A percentile compares a stretch with the other conserved stretches of the same genome.
Evolutionary conservation across 202 grass and related monocot genomes (phyloP).

Genomic region (Hordeum pubiflorum): DNA sequence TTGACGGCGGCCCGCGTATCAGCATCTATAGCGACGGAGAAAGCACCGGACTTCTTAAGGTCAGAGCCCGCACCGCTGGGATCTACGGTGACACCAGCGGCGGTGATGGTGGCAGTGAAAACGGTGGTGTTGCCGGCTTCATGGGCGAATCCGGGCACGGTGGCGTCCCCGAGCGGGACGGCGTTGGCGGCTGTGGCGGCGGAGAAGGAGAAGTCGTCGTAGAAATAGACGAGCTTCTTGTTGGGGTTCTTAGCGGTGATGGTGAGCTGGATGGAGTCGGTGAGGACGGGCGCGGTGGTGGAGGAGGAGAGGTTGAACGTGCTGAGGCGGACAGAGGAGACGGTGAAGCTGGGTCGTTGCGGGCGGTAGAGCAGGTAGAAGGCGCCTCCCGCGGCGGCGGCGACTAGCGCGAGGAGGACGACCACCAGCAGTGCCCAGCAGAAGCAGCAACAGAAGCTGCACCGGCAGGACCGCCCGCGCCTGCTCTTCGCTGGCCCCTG

Average conservation of each 20-base stretch:
- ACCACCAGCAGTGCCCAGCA: slow-evolving; percentile 46
- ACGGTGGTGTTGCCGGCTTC: slow-evolving; percentile 52
- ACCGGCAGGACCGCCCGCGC: slow-evolving; percentile 43
- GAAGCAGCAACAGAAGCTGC: slow-evolving; percentile 56
- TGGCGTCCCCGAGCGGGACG: slow-evolving; percentile 39
- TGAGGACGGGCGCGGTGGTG: slow-evolving; percentile 32
- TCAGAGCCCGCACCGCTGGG: slow-evolving; percentile 28
- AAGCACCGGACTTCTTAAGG: slow-evolving; percentile 41
- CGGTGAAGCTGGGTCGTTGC: slow-evolving; percentile 59
- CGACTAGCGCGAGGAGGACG: slow-evolving; percentile 46
- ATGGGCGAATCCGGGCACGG: slow-evolving; percentile 54
- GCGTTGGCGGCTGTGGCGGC: slow-evolving; percentile 31
- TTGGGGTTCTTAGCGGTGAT: slow-evolving; percentile 64
- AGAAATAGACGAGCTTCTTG: slow-evolving; percentile 79
- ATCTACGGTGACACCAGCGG: slow-evolving; percentile 29
- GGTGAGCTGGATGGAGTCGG: slow-evolving; percentile 45
- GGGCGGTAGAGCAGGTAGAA: slow-evolving; percentile 84
- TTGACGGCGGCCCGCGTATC: slow-evolving; percentile 60
- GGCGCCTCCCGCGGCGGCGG: slow-evolving; percentile 45
- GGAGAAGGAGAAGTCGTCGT: slow-evolving; percentile 55
- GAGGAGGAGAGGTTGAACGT: slow-evolving; percentile 54
- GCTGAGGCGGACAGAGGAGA: slow-evolving; percentile 53
- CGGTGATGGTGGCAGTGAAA: slow-evolving; percentile 32
- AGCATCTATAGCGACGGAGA: slow-evolving; percentile 47
- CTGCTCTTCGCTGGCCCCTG: slow-evolving; percentile 27